A percentile compares a stretch with the other conserved stretches of the same genome.
phyloP scores from a whole-genome alignment of 768 basidiomycete species.

The Lactarius pseudohatsudake region DNA sequence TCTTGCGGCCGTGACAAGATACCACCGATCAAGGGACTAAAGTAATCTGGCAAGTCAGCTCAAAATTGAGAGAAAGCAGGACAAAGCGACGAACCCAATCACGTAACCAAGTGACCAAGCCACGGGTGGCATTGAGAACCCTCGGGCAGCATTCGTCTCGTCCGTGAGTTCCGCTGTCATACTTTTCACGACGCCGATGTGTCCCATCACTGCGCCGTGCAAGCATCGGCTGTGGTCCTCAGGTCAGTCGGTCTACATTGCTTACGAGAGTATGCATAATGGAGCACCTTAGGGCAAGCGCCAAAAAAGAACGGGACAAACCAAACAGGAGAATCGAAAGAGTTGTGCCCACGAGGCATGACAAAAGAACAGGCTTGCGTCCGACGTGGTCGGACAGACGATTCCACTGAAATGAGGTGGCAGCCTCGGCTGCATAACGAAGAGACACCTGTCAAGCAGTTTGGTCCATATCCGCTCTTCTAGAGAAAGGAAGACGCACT shows the following conservation, averaged over 20 bases:
- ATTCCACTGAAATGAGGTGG: neutral
- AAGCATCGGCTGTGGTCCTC: neutral
- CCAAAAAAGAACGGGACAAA: neutral
- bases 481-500: neutral
- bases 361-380: neutral
- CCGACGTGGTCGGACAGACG: neutral
- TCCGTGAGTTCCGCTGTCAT: neutral
- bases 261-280: neutral
- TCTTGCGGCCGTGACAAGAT: conserved; percentile 30
- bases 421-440: neutral
- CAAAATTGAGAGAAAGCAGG: neutral
- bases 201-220: neutral
- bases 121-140: neutral
- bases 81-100: conserved; percentile 17
- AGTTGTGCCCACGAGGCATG: neutral
- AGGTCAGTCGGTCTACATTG: neutral
- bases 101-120: neutral
- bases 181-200: neutral
- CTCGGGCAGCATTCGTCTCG: neutral
- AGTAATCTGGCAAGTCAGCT: neutral
- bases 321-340: neutral
- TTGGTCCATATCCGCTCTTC: neutral
- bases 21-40: conserved; percentile 28
- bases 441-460: neutral
- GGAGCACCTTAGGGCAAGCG: neutral